phyloP scores from a whole-genome alignment of 2,329 filamentous ascomycete genomes.

The Sporothrix inflata region DNA sequence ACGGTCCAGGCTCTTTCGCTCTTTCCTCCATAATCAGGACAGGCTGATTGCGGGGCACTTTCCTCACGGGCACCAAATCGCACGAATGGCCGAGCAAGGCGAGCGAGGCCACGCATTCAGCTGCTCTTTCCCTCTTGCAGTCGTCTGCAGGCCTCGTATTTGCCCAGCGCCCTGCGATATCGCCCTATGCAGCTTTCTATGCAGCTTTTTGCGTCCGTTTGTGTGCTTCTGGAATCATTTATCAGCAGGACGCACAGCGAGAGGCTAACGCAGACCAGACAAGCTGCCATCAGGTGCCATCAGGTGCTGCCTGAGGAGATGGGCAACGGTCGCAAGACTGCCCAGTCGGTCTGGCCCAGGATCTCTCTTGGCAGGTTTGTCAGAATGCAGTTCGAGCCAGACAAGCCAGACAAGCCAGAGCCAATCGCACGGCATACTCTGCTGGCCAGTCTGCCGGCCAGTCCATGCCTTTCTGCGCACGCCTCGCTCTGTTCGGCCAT shows the following conservation, averaged over 20 bases:
- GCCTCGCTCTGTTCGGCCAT: background rate
- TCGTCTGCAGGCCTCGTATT: conserved; percentile 2
- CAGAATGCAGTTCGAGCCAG: background rate
- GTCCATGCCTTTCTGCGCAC: too few relatives aligned
- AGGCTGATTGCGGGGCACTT: conserved; percentile 6
- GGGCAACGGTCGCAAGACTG: background rate
- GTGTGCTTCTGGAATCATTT: conserved; percentile 17
- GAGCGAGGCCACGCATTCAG: background rate
- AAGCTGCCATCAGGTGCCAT: background rate
- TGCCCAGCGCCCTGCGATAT: background rate
- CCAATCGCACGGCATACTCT: background rate
- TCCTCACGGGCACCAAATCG: background rate
- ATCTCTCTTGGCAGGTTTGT: background rate
- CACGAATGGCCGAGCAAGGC: background rate
- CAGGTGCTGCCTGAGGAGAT: background rate
- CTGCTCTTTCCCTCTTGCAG: background rate
- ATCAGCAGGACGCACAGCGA: conserved; percentile 2
- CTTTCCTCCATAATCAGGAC: background rate
- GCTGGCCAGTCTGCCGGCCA: background rate
- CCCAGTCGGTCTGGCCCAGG: background rate
- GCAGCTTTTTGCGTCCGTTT: background rate
- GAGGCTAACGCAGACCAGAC: background rate
- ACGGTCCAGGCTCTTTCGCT: conserved; percentile 2
- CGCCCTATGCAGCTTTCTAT: background rate
- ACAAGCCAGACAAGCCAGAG: background rate